Evolutionary conservation across 83 land plant genomes (phyloP).

Genomic region (Thuja plicata): DNA sequence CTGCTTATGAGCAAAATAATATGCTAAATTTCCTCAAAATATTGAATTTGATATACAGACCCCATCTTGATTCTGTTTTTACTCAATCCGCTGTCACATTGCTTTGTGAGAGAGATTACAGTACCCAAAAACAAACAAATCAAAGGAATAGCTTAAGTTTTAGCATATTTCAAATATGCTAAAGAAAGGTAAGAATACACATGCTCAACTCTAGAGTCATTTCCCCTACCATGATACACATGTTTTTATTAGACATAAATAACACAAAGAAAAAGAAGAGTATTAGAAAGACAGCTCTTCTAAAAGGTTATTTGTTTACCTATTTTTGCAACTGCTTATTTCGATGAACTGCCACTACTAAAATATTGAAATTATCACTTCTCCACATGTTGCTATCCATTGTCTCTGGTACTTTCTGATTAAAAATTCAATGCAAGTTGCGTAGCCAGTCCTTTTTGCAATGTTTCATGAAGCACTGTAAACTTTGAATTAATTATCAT

Average conservation of each 20-base stretch:
- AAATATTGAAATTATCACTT: background rate
- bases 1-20: background rate
- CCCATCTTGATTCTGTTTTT: background rate
- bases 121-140: too few relatives aligned
- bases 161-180: too few relatives aligned
- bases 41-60: background rate
- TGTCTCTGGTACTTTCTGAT: background rate
- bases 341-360: background rate
- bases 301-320: background rate
- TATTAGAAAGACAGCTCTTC: background rate
- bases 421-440: background rate
- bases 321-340: background rate
- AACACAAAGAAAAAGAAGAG: background rate
- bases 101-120: too few relatives aligned
- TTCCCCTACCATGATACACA: background rate
- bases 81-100: too few relatives aligned
- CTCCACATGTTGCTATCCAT: too few relatives aligned
- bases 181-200: too few relatives aligned
- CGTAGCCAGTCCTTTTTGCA: background rate
- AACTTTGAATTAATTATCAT: background rate
- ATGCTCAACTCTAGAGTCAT: too few relatives aligned
- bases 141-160: too few relatives aligned
- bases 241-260: background rate
- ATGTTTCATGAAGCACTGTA: background rate
- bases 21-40: background rate